Evolutionary conservation across 176 grass and related monocot species (phyloP).

Genomic region (Eragrostis nindensis): DNA sequence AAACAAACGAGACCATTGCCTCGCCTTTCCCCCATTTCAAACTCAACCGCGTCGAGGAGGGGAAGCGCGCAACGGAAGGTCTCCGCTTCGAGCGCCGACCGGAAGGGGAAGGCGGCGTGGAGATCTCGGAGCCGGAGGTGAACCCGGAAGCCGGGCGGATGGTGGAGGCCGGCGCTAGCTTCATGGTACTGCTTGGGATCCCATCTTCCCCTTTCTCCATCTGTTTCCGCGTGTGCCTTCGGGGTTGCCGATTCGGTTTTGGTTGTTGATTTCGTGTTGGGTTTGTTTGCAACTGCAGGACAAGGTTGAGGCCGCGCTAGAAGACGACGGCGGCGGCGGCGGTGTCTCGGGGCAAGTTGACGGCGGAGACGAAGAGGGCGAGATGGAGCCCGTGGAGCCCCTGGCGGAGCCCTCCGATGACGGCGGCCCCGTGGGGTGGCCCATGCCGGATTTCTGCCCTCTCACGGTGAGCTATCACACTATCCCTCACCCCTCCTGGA

Average conservation of each 20-base stretch:
- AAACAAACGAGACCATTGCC: not conserved
- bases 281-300: conserved; percentile 41
- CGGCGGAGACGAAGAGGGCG: not conserved
- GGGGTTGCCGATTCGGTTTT: not conserved
- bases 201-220: not conserved
- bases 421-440: conserved; percentile 50
- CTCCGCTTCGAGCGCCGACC: not conserved
- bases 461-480: conserved; percentile 47
- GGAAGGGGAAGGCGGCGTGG: not conserved
- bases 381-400: conserved; percentile 52
- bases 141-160: conserved; percentile 8
- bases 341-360: not conserved
- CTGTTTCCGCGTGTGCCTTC: not conserved
- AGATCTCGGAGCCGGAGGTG: not conserved
- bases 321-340: not conserved
- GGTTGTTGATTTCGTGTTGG: not conserved
- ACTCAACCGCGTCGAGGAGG: not conserved
- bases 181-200: conserved; percentile 47
- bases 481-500: not conserved
- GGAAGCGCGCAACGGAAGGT: not conserved
- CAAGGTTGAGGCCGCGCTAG: conserved; percentile 34
- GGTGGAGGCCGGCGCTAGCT: conserved; percentile 44
- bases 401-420: conserved; percentile 58
- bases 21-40: conserved; percentile 36
- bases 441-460: conserved; percentile 68